Conservation (phyloP, 257 asterid genomes). For the Gynochthodes officinalis region DNA sequence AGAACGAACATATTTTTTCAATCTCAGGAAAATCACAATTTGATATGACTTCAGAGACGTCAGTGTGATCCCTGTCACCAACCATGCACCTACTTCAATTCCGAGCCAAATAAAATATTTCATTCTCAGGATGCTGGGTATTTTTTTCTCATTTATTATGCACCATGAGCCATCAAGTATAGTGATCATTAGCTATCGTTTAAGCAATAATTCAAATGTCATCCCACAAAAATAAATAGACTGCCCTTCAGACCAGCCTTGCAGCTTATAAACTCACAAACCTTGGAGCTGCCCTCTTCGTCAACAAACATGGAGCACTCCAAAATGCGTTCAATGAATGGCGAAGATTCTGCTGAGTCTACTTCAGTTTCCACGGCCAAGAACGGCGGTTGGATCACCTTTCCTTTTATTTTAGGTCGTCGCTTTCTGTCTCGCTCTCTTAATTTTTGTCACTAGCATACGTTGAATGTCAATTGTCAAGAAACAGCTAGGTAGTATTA, state of each 20-base stretch:
- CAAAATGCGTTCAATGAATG: background rate
- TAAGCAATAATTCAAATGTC: background rate
- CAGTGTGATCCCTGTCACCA: too few species aligned
- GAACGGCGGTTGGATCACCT: slow-evolving; percentile 6
- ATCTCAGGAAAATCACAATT: too few species aligned
- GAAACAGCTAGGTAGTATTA: too few species aligned
- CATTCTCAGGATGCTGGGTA: too few species aligned
- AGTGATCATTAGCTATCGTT: background rate
- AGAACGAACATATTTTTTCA: too few species aligned
- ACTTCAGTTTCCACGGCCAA: background rate
- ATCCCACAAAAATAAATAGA: background rate
- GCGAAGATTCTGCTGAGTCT: background rate
- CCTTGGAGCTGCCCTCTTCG: background rate
- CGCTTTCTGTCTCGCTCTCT: background rate
- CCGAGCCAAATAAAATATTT: too few species aligned
- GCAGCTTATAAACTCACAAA: background rate
- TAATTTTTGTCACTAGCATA: too few species aligned
- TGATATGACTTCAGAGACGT: too few species aligned
- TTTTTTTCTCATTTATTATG: too few species aligned
- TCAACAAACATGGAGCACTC: background rate
- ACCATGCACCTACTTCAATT: too few species aligned
- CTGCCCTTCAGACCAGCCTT: background rate
- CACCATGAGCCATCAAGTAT: background rate
- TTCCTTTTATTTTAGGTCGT: slow-evolving; percentile 2
- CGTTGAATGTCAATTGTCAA: too few species aligned